A percentile compares a stretch with the other conserved stretches of the same genome.
These are phyloP conservation scores for Leccinum rimulosum DNA, from an alignment of 768 basidiomycete genomes.

Conservation along the genomic window DNA sequence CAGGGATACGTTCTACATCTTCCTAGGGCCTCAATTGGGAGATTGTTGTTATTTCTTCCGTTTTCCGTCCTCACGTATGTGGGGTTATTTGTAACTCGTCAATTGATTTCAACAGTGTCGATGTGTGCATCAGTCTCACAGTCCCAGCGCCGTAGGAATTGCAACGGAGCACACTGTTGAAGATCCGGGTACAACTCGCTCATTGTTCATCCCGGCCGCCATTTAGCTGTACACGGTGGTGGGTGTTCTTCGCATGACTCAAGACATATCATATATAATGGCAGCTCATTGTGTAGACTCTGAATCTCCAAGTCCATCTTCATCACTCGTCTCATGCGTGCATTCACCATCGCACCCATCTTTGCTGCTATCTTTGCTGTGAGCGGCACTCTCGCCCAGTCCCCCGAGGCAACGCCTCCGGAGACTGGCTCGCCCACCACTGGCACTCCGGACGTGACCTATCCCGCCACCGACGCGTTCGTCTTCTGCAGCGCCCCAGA, in stretches of 20 bases:
- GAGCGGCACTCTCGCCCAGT: background rate
- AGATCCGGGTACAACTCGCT: background rate
- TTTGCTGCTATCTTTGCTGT: background rate
- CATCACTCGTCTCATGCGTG: background rate
- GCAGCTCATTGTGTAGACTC: background rate
- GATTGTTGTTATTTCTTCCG: background rate
- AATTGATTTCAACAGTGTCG: background rate
- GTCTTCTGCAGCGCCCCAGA: conserved; percentile 2
- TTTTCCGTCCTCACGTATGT: background rate
- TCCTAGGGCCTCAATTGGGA: background rate
- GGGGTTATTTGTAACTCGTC: background rate
- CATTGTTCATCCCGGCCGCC: background rate
- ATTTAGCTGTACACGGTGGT: background rate
- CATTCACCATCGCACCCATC: background rate
- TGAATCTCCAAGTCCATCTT: background rate
- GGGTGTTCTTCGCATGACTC: background rate
- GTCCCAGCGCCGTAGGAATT: background rate
- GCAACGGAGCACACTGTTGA: background rate
- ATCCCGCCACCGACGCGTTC: background rate
- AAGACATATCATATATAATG: background rate
- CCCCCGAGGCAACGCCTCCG: background rate
- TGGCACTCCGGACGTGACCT: background rate
- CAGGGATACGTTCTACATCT: too few relatives aligned
- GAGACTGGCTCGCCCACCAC: background rate
- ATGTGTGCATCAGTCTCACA: background rate